phyloP scores from a whole-genome alignment of 2,329 filamentous ascomycete species.

The Xylaria sp. region DNA sequence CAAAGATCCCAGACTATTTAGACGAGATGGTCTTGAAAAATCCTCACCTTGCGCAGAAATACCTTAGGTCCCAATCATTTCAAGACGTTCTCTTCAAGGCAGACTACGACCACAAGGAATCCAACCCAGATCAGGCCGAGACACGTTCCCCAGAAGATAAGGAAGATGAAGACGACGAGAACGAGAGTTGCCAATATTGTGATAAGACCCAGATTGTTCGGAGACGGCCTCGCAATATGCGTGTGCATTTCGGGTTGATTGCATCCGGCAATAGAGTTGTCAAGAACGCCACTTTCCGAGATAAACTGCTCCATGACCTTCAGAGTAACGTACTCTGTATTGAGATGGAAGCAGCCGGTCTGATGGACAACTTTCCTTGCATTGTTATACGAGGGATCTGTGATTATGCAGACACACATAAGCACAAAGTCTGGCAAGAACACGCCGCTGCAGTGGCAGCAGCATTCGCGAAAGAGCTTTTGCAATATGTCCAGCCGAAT shows the following conservation, averaged over 20 bases:
- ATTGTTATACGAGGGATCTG: slow-evolving; percentile 47
- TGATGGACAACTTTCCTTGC: slow-evolving; percentile 43
- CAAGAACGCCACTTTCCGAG: slow-evolving; percentile 41
- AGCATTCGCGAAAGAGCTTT: slow-evolving; percentile 25
- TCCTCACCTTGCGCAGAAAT: slow-evolving; percentile 37
- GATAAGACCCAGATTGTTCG: slow-evolving; percentile 36
- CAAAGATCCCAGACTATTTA: slow-evolving; percentile 39
- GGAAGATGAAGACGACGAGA: slow-evolving; percentile 31
- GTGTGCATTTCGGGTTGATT: slow-evolving; percentile 45
- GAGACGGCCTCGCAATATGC: slow-evolving; percentile 38
- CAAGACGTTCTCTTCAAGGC: slow-evolving; percentile 38
- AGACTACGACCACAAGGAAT: slow-evolving; percentile 19
- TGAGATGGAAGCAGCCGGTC: slow-evolving; percentile 35
- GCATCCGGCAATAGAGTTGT: slow-evolving; percentile 46
- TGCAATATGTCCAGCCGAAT: slow-evolving; percentile 21
- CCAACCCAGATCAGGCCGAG: neutral
- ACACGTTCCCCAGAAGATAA: neutral
- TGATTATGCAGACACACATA: slow-evolving; percentile 47
- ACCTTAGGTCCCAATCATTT: slow-evolving; percentile 35
- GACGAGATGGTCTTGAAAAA: slow-evolving; percentile 35
- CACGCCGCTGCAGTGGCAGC: slow-evolving; percentile 21
- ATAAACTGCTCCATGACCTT: slow-evolving; percentile 32
- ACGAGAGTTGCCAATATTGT: slow-evolving; percentile 35
- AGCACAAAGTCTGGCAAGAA: slow-evolving; percentile 43
- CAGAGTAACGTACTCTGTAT: slow-evolving; percentile 39